Evolutionary conservation across 192 early-diverging fungal species (phyloP).

Genomic region (Mortierella claussenii): DNA sequence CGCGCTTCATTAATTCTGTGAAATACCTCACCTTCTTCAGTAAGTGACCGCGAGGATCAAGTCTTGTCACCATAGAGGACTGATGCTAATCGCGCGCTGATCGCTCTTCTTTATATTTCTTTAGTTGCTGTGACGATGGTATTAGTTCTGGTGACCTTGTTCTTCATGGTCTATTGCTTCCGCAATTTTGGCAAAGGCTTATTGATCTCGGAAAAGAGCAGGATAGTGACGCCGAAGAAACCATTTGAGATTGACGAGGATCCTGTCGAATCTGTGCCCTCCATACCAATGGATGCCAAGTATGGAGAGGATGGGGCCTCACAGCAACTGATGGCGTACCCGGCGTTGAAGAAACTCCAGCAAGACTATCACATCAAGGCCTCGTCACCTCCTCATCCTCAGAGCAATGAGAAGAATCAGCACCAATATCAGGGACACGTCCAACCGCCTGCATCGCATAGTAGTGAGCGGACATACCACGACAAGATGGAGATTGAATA

Average conservation of each 20-base stretch:
- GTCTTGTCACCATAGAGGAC: no score
- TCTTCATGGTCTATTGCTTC: slow-evolving; percentile 52
- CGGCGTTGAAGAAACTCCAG: slow-evolving; percentile 48
- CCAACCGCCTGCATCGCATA: neutral
- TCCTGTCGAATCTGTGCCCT: slow-evolving; percentile 16
- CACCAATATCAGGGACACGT: no score
- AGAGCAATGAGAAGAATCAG: neutral
- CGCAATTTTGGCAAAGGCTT: slow-evolving; percentile 50
- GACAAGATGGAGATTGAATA: slow-evolving; percentile 51
- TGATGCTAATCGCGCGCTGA: no score
- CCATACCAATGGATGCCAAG: slow-evolving; percentile 24
- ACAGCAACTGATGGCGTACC: slow-evolving; percentile 41
- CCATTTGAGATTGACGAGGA: slow-evolving; percentile 54
- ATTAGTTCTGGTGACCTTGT: slow-evolving; percentile 28
- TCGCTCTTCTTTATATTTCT: no score
- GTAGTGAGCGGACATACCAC: slow-evolving; percentile 19
- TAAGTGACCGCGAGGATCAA: slow-evolving; percentile 11
- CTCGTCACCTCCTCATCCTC: neutral
- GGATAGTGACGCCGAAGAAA: neutral
- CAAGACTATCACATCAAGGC: slow-evolving; percentile 30
- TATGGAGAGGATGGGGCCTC: slow-evolving; percentile 31
- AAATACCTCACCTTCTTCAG: slow-evolving; percentile 54
- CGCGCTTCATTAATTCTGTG: slow-evolving; percentile 18
- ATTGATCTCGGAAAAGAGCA: slow-evolving; percentile 28
- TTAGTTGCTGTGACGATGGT: slow-evolving; percentile 45